Evolutionary conservation across 2,329 filamentous ascomycete species (phyloP), one percentile per base, ranked within the genome.

Genomic region (Podosphaera xanthii): DNA sequence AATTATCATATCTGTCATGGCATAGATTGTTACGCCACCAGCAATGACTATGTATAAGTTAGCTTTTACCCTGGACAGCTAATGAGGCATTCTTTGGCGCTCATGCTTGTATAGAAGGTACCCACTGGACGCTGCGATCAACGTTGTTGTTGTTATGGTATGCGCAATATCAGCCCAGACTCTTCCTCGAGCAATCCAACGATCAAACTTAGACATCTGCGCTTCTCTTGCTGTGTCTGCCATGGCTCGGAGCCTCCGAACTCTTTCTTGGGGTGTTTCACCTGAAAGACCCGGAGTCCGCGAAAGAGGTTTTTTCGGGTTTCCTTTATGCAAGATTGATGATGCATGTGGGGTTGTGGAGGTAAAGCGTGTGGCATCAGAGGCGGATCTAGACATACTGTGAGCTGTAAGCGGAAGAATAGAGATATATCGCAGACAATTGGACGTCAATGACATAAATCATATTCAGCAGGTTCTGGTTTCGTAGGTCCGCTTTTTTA

Each of bases 361-460:
- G 14, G 83, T 86, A 71, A 86, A 92, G 69, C 86, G 83, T 67
- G 87, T 92, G 64, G 87, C 86, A 70, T 90, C 86, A 66, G 80
- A 80, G 69, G 86, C 82, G 72, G 81, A 86, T 69, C 84, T 83
- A 61, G 84, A 77, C 63, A 73, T 74, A 34, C 59, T 63, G 60
- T 44, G 36, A 34, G 38, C 44, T 48, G 38, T 10, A 30, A 46
- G 44, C 5, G 36, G 36, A 40, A 40, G 6, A 40, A 40, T 40
- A 10, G 36, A 40, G 10, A 40, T 40, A 40, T 40, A 5, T 40
- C 36, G 6, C 10, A 5, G 36, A 6, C 36, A 40, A 40, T 5
- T 40, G 5, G 36, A 6, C 36, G 5, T 6, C 36, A 40, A 40
- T 6, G 36, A 10, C 36, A 10, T 6, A 40, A 6, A 10, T 40